These are phyloP conservation scores for Lyophyllum atratum DNA, from an alignment of 768 basidiomycete species.

Conservation along the genomic window DNA sequence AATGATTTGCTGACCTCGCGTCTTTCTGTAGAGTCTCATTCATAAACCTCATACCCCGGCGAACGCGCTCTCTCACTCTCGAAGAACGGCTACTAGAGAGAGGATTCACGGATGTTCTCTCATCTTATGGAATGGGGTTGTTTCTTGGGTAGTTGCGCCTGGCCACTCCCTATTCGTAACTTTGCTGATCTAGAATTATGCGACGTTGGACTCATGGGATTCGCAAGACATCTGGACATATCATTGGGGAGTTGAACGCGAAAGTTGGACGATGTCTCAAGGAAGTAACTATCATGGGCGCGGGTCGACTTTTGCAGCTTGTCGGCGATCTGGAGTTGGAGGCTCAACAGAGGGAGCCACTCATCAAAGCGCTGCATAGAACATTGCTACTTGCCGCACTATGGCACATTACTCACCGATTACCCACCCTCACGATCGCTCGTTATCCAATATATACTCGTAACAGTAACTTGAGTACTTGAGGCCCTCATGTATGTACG, in stretches of 20 bases:
- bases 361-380: too few species aligned
- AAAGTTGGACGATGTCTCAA: not conserved
- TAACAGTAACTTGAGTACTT: too few species aligned
- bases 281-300: not conserved
- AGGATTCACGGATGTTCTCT: constrained; percentile 3
- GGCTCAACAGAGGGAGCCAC: constrained; percentile 8
- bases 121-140: constrained; percentile 3
- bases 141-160: constrained; percentile 10
- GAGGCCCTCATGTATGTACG: too few species aligned
- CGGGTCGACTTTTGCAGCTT: not conserved
- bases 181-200: constrained; percentile 8
- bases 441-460: too few species aligned
- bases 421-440: too few species aligned
- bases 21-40: not conserved
- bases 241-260: not conserved
- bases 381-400: too few species aligned
- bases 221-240: constrained; percentile 7
- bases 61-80: not conserved
- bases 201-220: constrained; percentile 7
- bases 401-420: too few species aligned
- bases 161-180: constrained; percentile 7
- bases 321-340: constrained; percentile 4
- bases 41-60: not conserved
- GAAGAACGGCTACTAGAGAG: constrained; percentile 1
- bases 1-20: not conserved